These are phyloP conservation scores for Xylaria hypoxylon DNA, from an alignment of 2,329 filamentous ascomycete genomes.

Conservation along the genomic window DNA sequence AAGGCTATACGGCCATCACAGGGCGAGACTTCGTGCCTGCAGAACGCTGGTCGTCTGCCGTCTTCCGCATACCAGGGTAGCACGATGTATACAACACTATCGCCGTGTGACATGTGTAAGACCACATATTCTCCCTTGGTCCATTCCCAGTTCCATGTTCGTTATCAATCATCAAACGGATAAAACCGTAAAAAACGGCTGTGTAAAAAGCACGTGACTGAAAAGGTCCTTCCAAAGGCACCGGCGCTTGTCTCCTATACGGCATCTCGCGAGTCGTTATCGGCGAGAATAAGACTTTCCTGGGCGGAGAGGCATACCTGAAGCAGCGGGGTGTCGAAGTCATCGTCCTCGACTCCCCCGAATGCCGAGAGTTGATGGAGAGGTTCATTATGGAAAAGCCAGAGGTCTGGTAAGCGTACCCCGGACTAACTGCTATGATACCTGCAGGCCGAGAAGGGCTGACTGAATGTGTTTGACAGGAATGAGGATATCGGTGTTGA, in stretches of 20 bases:
- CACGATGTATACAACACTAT: conserved; percentile 87
- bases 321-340: conserved; percentile 76
- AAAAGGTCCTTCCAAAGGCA: conserved; percentile 53
- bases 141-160: not conserved
- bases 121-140: not conserved
- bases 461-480: conserved; percentile 35
- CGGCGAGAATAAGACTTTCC: conserved; percentile 80
- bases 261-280: conserved; percentile 79
- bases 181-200: not conserved
- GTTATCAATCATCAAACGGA: too few relatives aligned
- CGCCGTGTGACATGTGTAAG: conserved; percentile 81
- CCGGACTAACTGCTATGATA: not conserved
- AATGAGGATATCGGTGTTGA: conserved; percentile 51
- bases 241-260: conserved; percentile 81
- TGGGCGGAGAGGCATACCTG: conserved; percentile 79
- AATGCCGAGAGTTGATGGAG: conserved; percentile 76
- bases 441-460: not conserved
- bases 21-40: conserved; percentile 81
- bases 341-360: conserved; percentile 73
- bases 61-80: conserved; percentile 75
- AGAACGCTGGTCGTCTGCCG: conserved; percentile 77
- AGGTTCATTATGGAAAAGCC: conserved; percentile 79
- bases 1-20: conserved; percentile 49
- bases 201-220: conserved; percentile 4
- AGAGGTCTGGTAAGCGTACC: conserved; percentile 70